Conservation (phyloP, 2,329 filamentous ascomycete species). For the Tolypocladium tropicale region DNA sequence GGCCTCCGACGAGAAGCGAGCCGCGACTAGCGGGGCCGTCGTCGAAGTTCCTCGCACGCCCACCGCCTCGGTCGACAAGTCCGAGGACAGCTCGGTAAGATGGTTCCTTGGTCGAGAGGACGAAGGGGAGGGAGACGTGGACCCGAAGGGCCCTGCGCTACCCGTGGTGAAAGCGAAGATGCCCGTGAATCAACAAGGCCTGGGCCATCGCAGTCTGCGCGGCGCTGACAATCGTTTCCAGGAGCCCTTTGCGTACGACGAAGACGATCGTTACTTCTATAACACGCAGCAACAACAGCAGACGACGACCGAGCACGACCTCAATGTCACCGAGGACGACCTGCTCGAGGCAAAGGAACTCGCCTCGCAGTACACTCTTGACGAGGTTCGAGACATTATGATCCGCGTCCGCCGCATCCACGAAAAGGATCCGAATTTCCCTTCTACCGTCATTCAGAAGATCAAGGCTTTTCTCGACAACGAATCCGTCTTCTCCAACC, state of each 20-base stretch:
- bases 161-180: neutral
- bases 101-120: neutral
- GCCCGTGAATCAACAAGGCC: neutral
- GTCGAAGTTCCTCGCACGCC: conserved; percentile 9
- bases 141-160: neutral
- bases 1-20: conserved; percentile 19
- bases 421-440: conserved; percentile 33
- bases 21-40: conserved; percentile 9
- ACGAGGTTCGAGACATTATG: conserved; percentile 33
- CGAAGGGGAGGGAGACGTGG: neutral
- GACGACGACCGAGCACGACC: conserved; percentile 22
- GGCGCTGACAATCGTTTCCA: conserved; percentile 1
- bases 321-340: conserved; percentile 36
- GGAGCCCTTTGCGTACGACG: conserved; percentile 28
- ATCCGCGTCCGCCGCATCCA: conserved; percentile 28
- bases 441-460: conserved; percentile 26
- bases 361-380: conserved; percentile 29
- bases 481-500: conserved; percentile 30
- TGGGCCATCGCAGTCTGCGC: neutral
- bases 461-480: conserved; percentile 32
- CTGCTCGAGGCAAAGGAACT: conserved; percentile 34
- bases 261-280: conserved; percentile 23
- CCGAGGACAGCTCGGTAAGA: conserved; percentile 6
- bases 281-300: conserved; percentile 15
- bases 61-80: conserved; percentile 6